Evolutionary conservation across 2,329 filamentous ascomycete species (phyloP).

Genomic region (Aureobasidium musti): DNA sequence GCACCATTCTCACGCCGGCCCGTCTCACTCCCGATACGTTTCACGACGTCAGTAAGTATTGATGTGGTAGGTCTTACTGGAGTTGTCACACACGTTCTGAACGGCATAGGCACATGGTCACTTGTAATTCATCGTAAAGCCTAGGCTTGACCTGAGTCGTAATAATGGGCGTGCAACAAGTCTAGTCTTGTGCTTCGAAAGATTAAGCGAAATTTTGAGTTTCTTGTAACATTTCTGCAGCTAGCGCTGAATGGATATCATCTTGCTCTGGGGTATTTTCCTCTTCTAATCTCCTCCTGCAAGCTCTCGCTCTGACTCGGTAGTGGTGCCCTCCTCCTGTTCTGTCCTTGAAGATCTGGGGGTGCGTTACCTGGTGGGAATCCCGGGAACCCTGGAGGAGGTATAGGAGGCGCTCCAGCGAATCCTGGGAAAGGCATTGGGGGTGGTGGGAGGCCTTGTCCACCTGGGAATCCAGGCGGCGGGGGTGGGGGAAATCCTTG

Average conservation of each 20-base stretch:
- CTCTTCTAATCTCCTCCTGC: slow-evolving; percentile 69
- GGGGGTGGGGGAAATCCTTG: slow-evolving; percentile 38
- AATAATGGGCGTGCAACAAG: background rate
- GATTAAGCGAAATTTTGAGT: background rate
- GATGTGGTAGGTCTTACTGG: background rate
- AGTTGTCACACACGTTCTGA: background rate
- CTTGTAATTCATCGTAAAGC: too few species aligned
- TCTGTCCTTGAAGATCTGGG: slow-evolving; percentile 23
- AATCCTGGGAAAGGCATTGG: slow-evolving; percentile 39
- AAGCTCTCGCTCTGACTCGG: slow-evolving; percentile 84
- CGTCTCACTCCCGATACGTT: background rate
- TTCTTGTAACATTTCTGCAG: background rate
- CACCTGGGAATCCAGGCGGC: slow-evolving; percentile 33
- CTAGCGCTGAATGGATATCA: background rate
- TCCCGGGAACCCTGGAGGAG: slow-evolving; percentile 37
- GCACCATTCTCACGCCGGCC: background rate
- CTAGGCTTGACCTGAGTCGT: background rate
- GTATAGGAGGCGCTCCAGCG: slow-evolving; percentile 32
- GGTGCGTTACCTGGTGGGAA: slow-evolving; percentile 33
- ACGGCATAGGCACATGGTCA: background rate
- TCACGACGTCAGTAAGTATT: background rate
- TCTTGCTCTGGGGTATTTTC: slow-evolving; percentile 49
- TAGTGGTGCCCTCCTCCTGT: slow-evolving; percentile 67
- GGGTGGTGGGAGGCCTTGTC: slow-evolving; percentile 31
- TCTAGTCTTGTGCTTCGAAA: background rate